A percentile compares a stretch with the other conserved stretches of the same genome.
Conservation (phyloP, 345 rosid genomes). For the Linum trigynum region DNA sequence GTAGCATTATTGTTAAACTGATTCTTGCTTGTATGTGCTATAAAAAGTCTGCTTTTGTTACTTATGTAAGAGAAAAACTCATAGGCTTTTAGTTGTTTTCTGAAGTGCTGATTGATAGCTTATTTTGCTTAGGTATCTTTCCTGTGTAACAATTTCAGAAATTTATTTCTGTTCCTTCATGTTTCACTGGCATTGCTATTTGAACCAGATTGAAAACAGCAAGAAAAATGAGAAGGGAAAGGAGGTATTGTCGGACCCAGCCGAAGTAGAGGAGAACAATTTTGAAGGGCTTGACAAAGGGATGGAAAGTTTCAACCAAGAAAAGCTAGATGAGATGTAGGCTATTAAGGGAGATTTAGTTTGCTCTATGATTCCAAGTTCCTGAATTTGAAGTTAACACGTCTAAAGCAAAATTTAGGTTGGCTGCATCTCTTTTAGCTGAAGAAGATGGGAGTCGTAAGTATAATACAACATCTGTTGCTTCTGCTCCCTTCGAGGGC, state of each 20-base stretch:
- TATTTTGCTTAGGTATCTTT: background rate
- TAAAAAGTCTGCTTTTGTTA: background rate
- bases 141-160: background rate
- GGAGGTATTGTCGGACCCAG: conserved; percentile 19
- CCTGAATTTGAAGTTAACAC: background rate
- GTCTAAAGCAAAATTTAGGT: conserved; percentile 37
- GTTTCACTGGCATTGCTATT: background rate
- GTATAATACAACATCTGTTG: conserved; percentile 37
- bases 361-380: conserved; percentile 5
- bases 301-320: conserved; percentile 28
- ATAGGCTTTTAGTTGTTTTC: background rate
- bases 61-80: background rate
- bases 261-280: conserved; percentile 13
- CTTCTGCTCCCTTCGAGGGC: conserved; percentile 31
- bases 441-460: conserved; percentile 33
- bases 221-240: conserved; percentile 9
- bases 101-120: background rate
- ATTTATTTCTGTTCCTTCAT: background rate
- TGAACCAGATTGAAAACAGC: conserved; percentile 1
- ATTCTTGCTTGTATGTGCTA: background rate
- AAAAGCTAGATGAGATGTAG: conserved; percentile 65
- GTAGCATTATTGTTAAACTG: background rate
- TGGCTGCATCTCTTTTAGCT: conserved; percentile 53
- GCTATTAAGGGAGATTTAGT: conserved; percentile 17
- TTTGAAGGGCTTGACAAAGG: conserved; percentile 15